A percentile compares a stretch with the other conserved stretches of the same genome.
Conservation (phyloP, 2,329 filamentous ascomycete species). For the Teratosphaeria gauchensis region DNA sequence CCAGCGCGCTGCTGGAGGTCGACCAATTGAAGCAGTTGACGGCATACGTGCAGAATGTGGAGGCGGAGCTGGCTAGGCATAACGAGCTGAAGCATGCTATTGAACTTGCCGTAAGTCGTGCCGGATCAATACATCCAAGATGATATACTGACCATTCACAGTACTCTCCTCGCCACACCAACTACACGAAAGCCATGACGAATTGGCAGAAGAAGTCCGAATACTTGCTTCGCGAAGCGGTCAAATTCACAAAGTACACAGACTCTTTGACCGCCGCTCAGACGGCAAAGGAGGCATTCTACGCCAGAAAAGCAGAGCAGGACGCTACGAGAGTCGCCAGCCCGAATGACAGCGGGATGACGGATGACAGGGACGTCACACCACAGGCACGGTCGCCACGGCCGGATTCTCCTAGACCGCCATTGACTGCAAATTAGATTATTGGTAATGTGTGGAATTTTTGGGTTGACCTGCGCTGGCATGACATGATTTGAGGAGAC, state of each 20-base stretch:
- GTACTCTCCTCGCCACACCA: conserved; percentile 76
- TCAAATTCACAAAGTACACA: conserved; percentile 94
- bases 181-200: conserved; percentile 73
- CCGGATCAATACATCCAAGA: background rate
- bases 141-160: conserved; percentile 17
- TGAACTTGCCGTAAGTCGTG: conserved; percentile 58
- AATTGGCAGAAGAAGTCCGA: conserved; percentile 97
- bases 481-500: background rate
- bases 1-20: conserved; percentile 64
- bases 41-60: conserved; percentile 74
- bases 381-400: background rate
- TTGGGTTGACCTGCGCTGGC: background rate
- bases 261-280: conserved; percentile 70
- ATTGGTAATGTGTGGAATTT: background rate
- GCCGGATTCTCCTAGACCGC: background rate
- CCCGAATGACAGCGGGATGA: background rate
- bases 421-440: background rate
- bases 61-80: conserved; percentile 75
- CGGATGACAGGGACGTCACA: background rate
- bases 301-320: conserved; percentile 13
- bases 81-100: conserved; percentile 82
- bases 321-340: background rate
- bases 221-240: conserved; percentile 84
- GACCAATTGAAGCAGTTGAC: conserved; percentile 70
- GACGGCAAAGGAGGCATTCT: conserved; percentile 57